These are phyloP conservation scores for Talaromyces amestolkiae DNA, from an alignment of 2,329 filamentous ascomycete genomes.

Conservation along the genomic window DNA sequence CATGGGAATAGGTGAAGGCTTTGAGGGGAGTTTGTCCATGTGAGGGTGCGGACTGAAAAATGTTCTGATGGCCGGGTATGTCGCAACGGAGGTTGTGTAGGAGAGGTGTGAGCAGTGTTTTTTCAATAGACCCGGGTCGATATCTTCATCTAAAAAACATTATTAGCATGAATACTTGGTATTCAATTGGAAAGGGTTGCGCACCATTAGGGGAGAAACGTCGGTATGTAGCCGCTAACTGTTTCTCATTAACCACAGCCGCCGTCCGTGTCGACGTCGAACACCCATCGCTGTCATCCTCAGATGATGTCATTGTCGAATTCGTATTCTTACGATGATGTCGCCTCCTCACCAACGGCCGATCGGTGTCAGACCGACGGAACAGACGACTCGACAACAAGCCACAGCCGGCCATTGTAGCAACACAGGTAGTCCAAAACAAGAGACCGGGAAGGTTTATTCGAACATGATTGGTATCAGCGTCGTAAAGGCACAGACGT, in stretches of 20 bases:
- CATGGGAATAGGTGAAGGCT: slow-evolving; percentile 72
- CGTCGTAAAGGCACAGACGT: slow-evolving; percentile 18
- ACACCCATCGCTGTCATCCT: slow-evolving; percentile 36
- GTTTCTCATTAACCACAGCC: slow-evolving; percentile 23
- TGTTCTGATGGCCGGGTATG: slow-evolving; percentile 73
- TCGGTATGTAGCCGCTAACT: slow-evolving; percentile 26
- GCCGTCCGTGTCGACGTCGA: slow-evolving; percentile 32
- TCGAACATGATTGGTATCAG: slow-evolving; percentile 28
- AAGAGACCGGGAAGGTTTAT: slow-evolving; percentile 32
- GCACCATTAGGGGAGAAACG: slow-evolving; percentile 33
- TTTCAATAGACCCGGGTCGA: slow-evolving; percentile 76
- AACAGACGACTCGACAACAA: slow-evolving; percentile 30
- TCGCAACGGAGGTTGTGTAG: slow-evolving; percentile 68
- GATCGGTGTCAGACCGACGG: slow-evolving; percentile 24
- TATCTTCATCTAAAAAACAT: slow-evolving; percentile 37
- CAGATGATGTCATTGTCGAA: slow-evolving; percentile 34
- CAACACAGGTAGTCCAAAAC: slow-evolving; percentile 32
- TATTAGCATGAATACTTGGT: background rate
- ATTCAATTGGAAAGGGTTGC: background rate
- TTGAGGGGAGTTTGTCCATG: slow-evolving; percentile 71
- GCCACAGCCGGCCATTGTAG: slow-evolving; percentile 39
- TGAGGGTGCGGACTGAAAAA: slow-evolving; percentile 83
- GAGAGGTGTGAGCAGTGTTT: slow-evolving; percentile 69
- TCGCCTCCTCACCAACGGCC: slow-evolving; percentile 20
- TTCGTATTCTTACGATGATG: slow-evolving; percentile 29